These are phyloP conservation scores for Proliferodiscus dingleyae DNA, from an alignment of 2,329 filamentous ascomycete genomes.

Conservation along the genomic window DNA sequence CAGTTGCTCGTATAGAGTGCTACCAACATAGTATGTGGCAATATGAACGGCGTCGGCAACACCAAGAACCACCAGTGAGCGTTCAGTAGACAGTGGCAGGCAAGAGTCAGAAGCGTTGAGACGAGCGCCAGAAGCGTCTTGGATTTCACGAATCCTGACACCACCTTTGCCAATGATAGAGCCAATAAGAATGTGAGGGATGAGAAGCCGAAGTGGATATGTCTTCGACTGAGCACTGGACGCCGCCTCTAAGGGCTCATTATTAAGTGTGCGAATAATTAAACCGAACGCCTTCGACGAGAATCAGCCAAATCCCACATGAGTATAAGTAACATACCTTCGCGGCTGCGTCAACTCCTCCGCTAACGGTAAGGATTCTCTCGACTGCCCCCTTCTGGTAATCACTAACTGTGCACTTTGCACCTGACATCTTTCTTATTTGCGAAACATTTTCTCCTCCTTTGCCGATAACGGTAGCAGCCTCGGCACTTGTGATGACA, in stretches of 20 bases:
- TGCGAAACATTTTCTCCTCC: slow-evolving; percentile 97
- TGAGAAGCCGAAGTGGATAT: slow-evolving; percentile 89
- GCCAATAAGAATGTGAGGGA: slow-evolving; percentile 95
- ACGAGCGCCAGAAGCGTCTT: slow-evolving; percentile 93
- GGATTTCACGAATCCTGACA: slow-evolving; percentile 93
- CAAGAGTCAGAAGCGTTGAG: slow-evolving; percentile 95
- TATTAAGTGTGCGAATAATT: slow-evolving; percentile 97
- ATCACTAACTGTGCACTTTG: slow-evolving; percentile 98
- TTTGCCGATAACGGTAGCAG: slow-evolving; percentile 96
- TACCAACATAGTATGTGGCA: slow-evolving; percentile 96
- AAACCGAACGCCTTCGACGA: slow-evolving; percentile 95
- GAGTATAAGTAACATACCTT: slow-evolving; percentile 58
- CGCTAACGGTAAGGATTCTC: slow-evolving; percentile 95
- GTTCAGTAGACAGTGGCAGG: slow-evolving; percentile 89
- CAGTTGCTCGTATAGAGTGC: slow-evolving; percentile 94
- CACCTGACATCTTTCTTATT: slow-evolving; percentile 89
- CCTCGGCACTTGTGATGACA: slow-evolving; percentile 95
- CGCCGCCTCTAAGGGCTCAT: slow-evolving; percentile 81
- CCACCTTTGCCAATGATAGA: slow-evolving; percentile 98
- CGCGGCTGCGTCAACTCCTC: slow-evolving; percentile 90
- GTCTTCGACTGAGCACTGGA: slow-evolving; percentile 95
- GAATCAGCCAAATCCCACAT: slow-evolving; percentile 2
- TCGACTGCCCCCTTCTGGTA: slow-evolving; percentile 96
- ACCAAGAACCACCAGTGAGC: slow-evolving; percentile 95
- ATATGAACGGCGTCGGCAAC: slow-evolving; percentile 98